Evolutionary conservation across 2,329 filamentous ascomycete species (phyloP), one percentile per base, ranked within the genome.

Genomic region (Cercospora citrullina): DNA sequence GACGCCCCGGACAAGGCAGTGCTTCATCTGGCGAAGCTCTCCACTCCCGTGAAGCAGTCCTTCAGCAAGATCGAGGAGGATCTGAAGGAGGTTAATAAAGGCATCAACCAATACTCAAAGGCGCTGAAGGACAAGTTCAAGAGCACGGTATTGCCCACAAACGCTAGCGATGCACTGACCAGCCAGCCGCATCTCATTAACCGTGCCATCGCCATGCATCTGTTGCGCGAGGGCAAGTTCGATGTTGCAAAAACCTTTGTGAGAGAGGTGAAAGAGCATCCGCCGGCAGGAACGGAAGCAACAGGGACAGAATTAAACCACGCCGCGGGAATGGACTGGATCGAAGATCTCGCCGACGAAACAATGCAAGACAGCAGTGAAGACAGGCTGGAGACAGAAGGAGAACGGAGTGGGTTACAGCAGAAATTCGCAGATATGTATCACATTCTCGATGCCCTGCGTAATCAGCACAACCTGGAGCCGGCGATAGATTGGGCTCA

Each of bases 191-290:
- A 86, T 16, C 85, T 97, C 12, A 92, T 98, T 77, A 96, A 97
- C 80, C 89, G 94, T 66, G 94, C 95, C 6, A 96, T 99, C 74
- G 92, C 92, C 9, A 97, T 98, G 93, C 95, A 99, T 77, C 86
- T 99, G 23, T 86, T 99, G 45, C 91, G 95, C 48, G 94, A 98
- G 81, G 95, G 95, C 60, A 91, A 97, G 77, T 99, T 99, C 79
- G 86, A 85, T 23, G 94, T 97, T 2, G 94, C 94, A 12, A 89
- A 90, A 16, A 93, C 90, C 1, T 97, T 99, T 74, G 87, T 97
- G 60, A 83, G 86, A 14, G 95, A 98, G 82, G 33, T 55, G 57
- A 59, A 69, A 42, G 33, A 48, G 42, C 28, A 63, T 21, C 55
- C 57, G 21, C 59, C 59, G 18, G 55, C 23, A 28, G 48, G 21